Evolutionary conservation across 208 protist genomes (phyloP).

Genomic region (Zelonia costaricensis): DNA sequence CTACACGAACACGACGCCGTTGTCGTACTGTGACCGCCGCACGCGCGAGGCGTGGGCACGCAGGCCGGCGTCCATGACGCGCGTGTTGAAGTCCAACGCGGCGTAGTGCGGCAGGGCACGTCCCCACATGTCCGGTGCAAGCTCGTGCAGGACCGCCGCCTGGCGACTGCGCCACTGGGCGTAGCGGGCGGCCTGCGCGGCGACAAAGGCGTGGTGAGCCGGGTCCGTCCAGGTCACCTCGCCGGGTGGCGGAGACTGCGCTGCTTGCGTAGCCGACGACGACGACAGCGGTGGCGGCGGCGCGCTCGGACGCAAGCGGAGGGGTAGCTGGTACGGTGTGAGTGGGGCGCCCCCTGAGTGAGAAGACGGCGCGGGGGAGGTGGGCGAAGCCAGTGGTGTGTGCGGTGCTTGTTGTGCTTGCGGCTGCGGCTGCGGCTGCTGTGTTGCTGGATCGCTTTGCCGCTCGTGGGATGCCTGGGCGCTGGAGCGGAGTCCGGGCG

Average conservation of each 20-base stretch:
- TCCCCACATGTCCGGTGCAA: conserved; percentile 37
- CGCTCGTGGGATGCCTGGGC: too few species aligned
- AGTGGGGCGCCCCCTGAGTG: background rate
- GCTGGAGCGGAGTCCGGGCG: background rate
- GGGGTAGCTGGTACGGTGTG: conserved; percentile 19
- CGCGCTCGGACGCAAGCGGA: conserved; percentile 9
- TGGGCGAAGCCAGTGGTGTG: too few species aligned
- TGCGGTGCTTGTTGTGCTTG: too few species aligned
- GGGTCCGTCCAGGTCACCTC: background rate
- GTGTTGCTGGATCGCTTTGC: too few species aligned
- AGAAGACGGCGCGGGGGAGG: too few species aligned
- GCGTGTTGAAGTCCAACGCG: conserved; percentile 17
- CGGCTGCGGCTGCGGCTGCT: too few species aligned
- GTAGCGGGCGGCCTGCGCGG: conserved; percentile 23
- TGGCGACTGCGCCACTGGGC: conserved; percentile 27
- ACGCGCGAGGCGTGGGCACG: conserved; percentile 7
- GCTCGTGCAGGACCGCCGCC: conserved; percentile 17
- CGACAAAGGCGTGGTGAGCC: background rate
- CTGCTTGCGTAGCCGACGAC: too few species aligned
- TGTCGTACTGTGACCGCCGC: conserved; percentile 6
- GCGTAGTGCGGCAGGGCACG: conserved; percentile 35
- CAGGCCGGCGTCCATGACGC: conserved; percentile 28
- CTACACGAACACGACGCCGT: conserved; percentile 17
- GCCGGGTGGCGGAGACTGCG: background rate
- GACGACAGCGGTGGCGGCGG: background rate